Evolutionary conservation across 805 yeast species (phyloP).

Genomic region (Saccharomyces kudriavzevii): DNA sequence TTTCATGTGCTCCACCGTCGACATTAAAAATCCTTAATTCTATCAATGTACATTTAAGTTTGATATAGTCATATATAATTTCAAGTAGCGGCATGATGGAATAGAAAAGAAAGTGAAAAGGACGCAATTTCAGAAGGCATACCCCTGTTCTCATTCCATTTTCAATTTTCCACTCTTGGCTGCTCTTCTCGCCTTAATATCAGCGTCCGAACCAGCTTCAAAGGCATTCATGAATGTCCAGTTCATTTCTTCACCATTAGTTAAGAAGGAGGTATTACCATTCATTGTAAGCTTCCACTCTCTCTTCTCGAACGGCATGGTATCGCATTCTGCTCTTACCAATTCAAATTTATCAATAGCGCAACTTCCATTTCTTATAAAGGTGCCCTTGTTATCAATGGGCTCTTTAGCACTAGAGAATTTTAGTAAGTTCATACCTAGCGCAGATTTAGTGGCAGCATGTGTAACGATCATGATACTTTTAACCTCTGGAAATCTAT

Average conservation of each 20-base stretch:
- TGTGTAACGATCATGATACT: constrained; percentile 68
- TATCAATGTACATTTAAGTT: not conserved
- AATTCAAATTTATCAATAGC: constrained; percentile 56
- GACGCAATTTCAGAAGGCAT: not conserved
- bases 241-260: constrained; percentile 82
- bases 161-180: constrained; percentile 4
- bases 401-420: constrained; percentile 43
- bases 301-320: constrained; percentile 14
- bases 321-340: constrained; percentile 8
- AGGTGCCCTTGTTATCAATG: constrained; percentile 37
- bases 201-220: constrained; percentile 85
- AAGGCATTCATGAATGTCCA: constrained; percentile 73
- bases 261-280: constrained; percentile 62
- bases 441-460: constrained; percentile 83
- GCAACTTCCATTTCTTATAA: constrained; percentile 71
- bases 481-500: constrained; percentile 47
- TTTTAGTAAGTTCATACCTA: constrained; percentile 68
- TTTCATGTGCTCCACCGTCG: no score
- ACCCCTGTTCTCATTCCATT: not conserved
- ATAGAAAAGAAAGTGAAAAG: not conserved
- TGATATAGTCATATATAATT: not conserved
- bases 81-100: not conserved
- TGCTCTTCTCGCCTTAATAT: constrained; percentile 47
- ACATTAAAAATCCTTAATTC: not conserved
- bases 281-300: constrained; percentile 56